A percentile compares a stretch with the other conserved stretches of the same genome.
Evolutionary conservation across 2,329 filamentous ascomycete species (phyloP).

Genomic region (Fusarium continuum): DNA sequence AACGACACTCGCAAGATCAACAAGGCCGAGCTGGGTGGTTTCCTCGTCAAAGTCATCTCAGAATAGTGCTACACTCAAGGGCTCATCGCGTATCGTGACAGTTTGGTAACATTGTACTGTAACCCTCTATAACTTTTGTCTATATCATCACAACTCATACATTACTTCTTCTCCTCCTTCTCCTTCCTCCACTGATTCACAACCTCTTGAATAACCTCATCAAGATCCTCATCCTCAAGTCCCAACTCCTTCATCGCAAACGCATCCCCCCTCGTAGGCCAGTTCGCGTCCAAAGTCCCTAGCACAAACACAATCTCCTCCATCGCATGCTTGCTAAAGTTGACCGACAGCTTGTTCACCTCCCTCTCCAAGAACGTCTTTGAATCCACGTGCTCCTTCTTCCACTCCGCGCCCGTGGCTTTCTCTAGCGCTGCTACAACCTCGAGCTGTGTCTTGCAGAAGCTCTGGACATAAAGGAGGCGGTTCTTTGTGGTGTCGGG

Average conservation of each 20-base stretch:
- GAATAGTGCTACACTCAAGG: too few species aligned
- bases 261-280: conserved; percentile 54
- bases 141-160: background rate
- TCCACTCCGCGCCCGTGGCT: conserved; percentile 55
- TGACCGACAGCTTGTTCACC: conserved; percentile 49
- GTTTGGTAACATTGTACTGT: too few species aligned
- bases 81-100: too few species aligned
- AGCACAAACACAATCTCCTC: conserved; percentile 62
- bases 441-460: conserved; percentile 58
- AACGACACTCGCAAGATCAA: too few species aligned
- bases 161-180: conserved; percentile 19
- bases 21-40: too few species aligned
- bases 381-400: conserved; percentile 47
- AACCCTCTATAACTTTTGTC: background rate
- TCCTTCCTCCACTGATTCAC: conserved; percentile 41
- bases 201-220: conserved; percentile 51
- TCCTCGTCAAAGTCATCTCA: too few species aligned
- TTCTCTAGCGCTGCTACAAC: conserved; percentile 61
- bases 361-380: conserved; percentile 53
- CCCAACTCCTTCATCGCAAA: conserved; percentile 60
- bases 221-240: conserved; percentile 57
- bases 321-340: conserved; percentile 47
- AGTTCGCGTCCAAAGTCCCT: conserved; percentile 58
- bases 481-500: conserved; percentile 62
- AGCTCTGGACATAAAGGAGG: conserved; percentile 57